phyloP scores from a whole-genome alignment of 179 eudicot species.

The Patellifolia procumbens region DNA sequence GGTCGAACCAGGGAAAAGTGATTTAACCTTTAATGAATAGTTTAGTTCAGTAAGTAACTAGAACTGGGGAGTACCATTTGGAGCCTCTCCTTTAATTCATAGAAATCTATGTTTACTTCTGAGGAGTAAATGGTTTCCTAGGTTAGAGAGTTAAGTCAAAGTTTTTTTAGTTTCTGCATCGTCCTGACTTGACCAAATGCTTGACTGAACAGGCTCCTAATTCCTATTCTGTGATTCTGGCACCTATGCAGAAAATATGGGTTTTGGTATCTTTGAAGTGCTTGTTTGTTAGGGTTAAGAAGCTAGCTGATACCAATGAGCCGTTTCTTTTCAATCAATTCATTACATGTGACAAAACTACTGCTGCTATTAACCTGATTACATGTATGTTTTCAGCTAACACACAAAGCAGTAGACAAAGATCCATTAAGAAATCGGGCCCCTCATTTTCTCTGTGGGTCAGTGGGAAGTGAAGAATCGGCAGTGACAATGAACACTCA shows the following conservation, averaged over 20 bases:
- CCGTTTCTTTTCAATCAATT: background rate
- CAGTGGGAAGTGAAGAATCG: slow-evolving; percentile 58
- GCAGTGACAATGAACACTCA: slow-evolving; percentile 48
- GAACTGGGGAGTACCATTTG: background rate
- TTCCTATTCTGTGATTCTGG: background rate
- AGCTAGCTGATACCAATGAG: too few relatives aligned
- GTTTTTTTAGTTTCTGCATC: background rate
- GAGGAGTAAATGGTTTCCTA: background rate
- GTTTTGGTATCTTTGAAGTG: too few relatives aligned
- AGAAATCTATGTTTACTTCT: background rate
- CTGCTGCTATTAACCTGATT: background rate
- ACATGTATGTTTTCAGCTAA: slow-evolving; percentile 48
- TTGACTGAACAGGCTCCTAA: background rate
- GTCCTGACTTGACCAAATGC: background rate
- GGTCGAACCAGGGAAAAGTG: background rate
- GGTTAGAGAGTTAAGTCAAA: background rate
- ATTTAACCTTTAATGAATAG: too few relatives aligned
- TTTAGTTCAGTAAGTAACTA: too few relatives aligned
- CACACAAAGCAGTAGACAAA: slow-evolving; percentile 65
- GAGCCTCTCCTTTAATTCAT: background rate
- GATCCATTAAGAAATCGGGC: slow-evolving; percentile 64
- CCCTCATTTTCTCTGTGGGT: slow-evolving; percentile 85
- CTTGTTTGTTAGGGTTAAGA: background rate
- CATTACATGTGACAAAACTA: background rate
- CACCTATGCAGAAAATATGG: too few relatives aligned